phyloP scores from a whole-genome alignment of 352 stramenopile species.

The Globisporangium polare region DNA sequence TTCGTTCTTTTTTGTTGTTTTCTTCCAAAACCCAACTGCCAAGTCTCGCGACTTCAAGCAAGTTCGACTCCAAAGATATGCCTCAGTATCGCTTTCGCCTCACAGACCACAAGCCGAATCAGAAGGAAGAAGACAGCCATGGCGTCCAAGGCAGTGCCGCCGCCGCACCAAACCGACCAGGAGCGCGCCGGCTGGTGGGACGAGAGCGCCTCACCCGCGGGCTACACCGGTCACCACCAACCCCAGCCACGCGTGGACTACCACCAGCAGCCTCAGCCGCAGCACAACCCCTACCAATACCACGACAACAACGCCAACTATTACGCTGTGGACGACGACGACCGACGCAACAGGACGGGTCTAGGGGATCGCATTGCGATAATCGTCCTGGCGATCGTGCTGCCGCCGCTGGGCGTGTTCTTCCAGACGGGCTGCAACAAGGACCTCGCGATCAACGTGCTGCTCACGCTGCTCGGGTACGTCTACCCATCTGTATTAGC shows the following conservation, averaged over 20 bases:
- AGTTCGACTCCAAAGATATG: too few species aligned
- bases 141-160: too few species aligned
- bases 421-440: conserved; percentile 36
- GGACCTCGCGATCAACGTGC: conserved; percentile 61
- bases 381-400: conserved; percentile 37
- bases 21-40: not conserved
- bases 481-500: not conserved
- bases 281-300: too few species aligned
- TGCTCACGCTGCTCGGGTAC: conserved; percentile 59
- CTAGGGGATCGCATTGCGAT: conserved; percentile 56
- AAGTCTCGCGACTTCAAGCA: not conserved
- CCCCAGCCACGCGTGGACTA: not conserved
- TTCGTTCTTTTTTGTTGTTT: not conserved
- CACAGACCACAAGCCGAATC: not conserved
- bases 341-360: conserved; percentile 12
- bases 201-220: conserved; percentile 5
- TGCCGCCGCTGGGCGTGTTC: conserved; percentile 31
- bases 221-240: not conserved
- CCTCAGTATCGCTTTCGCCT: not conserved
- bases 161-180: not conserved
- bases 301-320: conserved; percentile 10
- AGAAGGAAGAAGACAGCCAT: not conserved
- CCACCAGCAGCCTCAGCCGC: not conserved
- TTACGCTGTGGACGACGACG: too few species aligned
- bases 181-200: conserved; percentile 8